phyloP scores from a whole-genome alignment of 768 basidiomycete species.

The Tulasnella sp. region DNA sequence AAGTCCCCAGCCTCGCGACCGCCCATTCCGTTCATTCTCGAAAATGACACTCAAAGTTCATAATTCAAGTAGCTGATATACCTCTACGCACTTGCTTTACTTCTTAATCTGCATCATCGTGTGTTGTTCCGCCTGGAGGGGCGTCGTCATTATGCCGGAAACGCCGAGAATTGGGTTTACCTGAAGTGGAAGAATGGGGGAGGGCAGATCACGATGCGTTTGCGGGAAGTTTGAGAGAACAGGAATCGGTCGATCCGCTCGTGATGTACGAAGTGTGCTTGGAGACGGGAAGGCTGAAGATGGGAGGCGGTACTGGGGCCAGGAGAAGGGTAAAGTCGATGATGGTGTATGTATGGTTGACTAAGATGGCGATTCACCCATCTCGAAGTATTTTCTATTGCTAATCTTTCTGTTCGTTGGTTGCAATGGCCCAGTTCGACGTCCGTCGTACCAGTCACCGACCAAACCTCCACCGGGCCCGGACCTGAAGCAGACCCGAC shows the following conservation, averaged over 20 bases:
- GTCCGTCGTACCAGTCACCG: not conserved
- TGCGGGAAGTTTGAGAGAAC: not conserved
- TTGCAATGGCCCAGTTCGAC: not conserved
- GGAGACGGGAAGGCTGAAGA: not conserved
- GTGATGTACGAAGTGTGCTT: not conserved
- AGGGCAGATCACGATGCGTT: not conserved
- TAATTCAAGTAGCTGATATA: not conserved
- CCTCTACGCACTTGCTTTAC: not conserved
- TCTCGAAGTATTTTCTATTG: not conserved
- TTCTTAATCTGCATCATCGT: not conserved
- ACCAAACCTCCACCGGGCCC: not conserved
- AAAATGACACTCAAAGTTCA: not conserved
- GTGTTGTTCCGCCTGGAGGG: not conserved
- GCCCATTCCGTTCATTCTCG: too few relatives aligned
- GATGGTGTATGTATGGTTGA: not conserved
- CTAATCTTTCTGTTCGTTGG: too few relatives aligned
- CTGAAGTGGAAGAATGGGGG: not conserved
- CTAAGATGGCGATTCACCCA: not conserved
- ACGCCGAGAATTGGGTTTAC: not conserved
- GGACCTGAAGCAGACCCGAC: not conserved
- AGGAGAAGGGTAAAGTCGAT: not conserved
- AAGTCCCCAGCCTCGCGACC: not conserved
- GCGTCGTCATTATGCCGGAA: slow-evolving; percentile 5
- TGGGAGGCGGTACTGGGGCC: slow-evolving; percentile 1
- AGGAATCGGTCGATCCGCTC: not conserved